Conservation (phyloP, 1,139 yeast species). For the Blastobotrys ciferrii region DNA sequence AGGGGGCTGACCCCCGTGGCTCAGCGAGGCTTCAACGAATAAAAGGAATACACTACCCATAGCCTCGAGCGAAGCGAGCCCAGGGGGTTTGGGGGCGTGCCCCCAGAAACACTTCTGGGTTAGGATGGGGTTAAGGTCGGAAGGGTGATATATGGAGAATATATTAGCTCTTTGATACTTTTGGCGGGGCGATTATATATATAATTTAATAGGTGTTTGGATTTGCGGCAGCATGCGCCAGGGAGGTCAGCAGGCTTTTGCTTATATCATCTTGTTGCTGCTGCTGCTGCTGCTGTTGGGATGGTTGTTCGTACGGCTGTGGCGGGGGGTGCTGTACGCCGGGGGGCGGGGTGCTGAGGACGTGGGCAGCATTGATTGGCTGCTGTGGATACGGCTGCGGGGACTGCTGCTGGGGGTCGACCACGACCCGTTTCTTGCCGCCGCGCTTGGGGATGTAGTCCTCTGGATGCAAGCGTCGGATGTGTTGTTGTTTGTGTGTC, state of each 20-base stretch:
- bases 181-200: neutral
- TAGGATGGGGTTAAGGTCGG: too few relatives aligned
- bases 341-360: slow-evolving; percentile 4
- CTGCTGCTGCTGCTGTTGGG: neutral
- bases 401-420: slow-evolving; percentile 9
- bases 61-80: too few relatives aligned
- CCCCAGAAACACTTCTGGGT: too few relatives aligned
- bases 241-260: slow-evolving; percentile 13
- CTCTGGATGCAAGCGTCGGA: slow-evolving; percentile 45
- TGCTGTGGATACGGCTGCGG: neutral
- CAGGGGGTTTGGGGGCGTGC: too few relatives aligned
- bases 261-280: slow-evolving; percentile 9
- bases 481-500: slow-evolving; percentile 48
- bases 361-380: neutral
- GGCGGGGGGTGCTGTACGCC: neutral
- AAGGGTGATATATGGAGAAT: too few relatives aligned
- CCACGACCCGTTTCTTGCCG: slow-evolving; percentile 37
- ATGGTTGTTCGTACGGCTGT: too few relatives aligned
- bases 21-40: too few relatives aligned
- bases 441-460: slow-evolving; percentile 46
- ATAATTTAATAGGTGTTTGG: slow-evolving; percentile 8
- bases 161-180: too few relatives aligned
- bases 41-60: too few relatives aligned
- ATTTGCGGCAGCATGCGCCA: slow-evolving; percentile 19
- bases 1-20: too few relatives aligned